Percentiles rank a stretch among this genome's conserved stretches.
Evolutionary conservation across 1,139 yeast genomes (phyloP).

Genomic region (Petasospora fabianii): DNA sequence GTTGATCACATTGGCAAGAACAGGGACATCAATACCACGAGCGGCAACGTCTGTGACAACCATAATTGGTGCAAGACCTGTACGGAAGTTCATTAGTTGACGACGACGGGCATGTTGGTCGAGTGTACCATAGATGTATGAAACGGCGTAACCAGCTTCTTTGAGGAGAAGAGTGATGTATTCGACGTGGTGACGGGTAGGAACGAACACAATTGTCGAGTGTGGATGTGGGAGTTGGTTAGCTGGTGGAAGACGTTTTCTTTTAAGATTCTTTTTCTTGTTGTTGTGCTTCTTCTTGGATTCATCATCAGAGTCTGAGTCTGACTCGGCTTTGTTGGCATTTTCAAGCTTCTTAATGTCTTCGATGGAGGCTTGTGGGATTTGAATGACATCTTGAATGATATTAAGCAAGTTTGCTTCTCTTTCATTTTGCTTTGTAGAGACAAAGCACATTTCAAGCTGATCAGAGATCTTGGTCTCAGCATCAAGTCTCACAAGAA

Average conservation of each 20-base stretch:
- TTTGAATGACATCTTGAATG: slow-evolving; percentile 77
- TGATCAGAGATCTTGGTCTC: slow-evolving; percentile 88
- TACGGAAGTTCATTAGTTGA: slow-evolving; percentile 79
- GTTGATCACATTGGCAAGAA: slow-evolving; percentile 89
- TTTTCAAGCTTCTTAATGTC: slow-evolving; percentile 49
- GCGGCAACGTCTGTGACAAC: slow-evolving; percentile 99
- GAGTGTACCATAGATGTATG: slow-evolving; percentile 89
- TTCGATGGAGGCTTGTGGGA: slow-evolving; percentile 75
- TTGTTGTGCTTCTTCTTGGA: slow-evolving; percentile 29
- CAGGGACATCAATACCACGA: slow-evolving; percentile 98
- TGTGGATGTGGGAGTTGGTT: slow-evolving; percentile 77
- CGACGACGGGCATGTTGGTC: slow-evolving; percentile 94
- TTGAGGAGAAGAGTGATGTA: slow-evolving; percentile 68
- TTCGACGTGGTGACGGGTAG: slow-evolving; percentile 97
- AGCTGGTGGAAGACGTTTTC: slow-evolving; percentile 68
- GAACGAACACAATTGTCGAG: slow-evolving; percentile 91
- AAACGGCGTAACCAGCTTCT: slow-evolving; percentile 78
- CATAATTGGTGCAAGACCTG: slow-evolving; percentile 75
- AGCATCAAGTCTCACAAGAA: slow-evolving; percentile 85
- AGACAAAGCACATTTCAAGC: slow-evolving; percentile 82
- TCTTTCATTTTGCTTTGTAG: slow-evolving; percentile 79
- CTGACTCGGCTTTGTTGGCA: slow-evolving; percentile 48
- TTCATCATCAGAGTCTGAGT: slow-evolving; percentile 41
- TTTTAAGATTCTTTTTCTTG: slow-evolving; percentile 40
- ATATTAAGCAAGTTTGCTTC: slow-evolving; percentile 80